These are phyloP conservation scores for Cryptococcus floricola DNA, from an alignment of 1,284 basidiomycete species.

Conservation along the genomic window DNA sequence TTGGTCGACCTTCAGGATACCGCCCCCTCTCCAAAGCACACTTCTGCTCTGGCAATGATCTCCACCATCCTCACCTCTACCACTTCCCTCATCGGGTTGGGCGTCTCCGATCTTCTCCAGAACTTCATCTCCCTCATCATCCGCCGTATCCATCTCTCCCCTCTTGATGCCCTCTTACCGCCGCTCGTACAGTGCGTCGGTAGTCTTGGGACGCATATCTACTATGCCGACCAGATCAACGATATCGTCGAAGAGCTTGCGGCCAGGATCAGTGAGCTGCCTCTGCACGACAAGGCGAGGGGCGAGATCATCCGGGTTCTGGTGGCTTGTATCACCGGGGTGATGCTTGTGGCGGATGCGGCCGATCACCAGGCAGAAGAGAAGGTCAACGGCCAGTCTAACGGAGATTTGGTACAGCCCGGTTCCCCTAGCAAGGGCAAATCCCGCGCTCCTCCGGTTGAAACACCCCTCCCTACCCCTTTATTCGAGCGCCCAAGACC, in stretches of 20 bases:
- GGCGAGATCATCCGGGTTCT: constrained; percentile 63
- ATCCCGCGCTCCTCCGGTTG: constrained; percentile 26
- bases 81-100: constrained; percentile 80
- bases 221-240: constrained; percentile 94
- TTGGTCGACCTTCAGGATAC: constrained; percentile 67
- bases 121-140: constrained; percentile 71
- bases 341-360: constrained; percentile 33
- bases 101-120: constrained; percentile 81
- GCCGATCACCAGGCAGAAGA: constrained; percentile 33
- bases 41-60: constrained; percentile 74
- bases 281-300: constrained; percentile 53
- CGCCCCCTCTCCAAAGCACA: constrained; percentile 57
- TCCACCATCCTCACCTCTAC: constrained; percentile 74
- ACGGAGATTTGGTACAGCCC: background rate
- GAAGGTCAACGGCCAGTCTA: background rate
- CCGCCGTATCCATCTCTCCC: constrained; percentile 63
- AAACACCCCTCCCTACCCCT: constrained; percentile 17
- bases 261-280: constrained; percentile 59
- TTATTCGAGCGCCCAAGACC: constrained; percentile 13
- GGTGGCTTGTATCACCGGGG: constrained; percentile 38
- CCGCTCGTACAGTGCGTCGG: constrained; percentile 74
- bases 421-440: constrained; percentile 31
- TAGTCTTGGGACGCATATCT: constrained; percentile 75
- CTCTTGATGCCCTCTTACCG: constrained; percentile 66
- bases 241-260: constrained; percentile 85